Evolutionary conservation across 208 protist genomes (phyloP).

Genomic region (Herpetomonas samuelpessoai): DNA sequence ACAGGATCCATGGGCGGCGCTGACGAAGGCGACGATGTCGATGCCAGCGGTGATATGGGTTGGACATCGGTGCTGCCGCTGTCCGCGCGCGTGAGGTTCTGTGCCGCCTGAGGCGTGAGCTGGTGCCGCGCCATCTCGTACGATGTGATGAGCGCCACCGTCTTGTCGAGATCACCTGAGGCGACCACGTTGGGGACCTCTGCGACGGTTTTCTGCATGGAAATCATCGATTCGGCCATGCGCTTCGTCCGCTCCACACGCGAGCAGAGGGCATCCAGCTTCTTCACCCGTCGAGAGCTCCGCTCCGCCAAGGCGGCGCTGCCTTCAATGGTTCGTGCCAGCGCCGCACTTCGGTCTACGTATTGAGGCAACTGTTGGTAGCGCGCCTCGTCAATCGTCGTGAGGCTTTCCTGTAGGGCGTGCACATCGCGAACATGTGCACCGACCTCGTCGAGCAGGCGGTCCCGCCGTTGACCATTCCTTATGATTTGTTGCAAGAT

Average conservation of each 20-base stretch:
- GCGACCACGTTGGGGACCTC: conserved; percentile 28
- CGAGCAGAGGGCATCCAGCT: conserved; percentile 40
- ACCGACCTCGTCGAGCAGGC: conserved; percentile 32
- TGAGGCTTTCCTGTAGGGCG: conserved; percentile 18
- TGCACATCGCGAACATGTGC: conserved; percentile 24
- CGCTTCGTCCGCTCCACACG: conserved; percentile 50
- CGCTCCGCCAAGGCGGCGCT: conserved; percentile 53
- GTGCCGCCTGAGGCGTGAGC: conserved; percentile 9
- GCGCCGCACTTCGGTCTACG: conserved; percentile 33
- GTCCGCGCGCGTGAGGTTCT: background rate
- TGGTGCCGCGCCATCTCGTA: conserved; percentile 59
- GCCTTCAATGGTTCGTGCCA: conserved; percentile 41
- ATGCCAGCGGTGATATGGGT: background rate
- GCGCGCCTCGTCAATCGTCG: conserved; percentile 40
- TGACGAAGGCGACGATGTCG: background rate
- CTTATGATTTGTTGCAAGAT: conserved; percentile 51
- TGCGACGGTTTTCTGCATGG: conserved; percentile 40
- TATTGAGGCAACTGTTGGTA: conserved; percentile 42
- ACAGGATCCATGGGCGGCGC: conserved; percentile 11
- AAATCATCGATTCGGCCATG: conserved; percentile 43
- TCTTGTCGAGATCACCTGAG: conserved; percentile 41
- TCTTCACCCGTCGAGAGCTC: conserved; percentile 45
- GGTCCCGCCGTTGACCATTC: conserved; percentile 42
- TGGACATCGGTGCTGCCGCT: background rate
- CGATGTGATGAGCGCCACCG: conserved; percentile 47